phyloP scores from a whole-genome alignment of 2,329 filamentous ascomycete species.

The Penicillium janthinellum region DNA sequence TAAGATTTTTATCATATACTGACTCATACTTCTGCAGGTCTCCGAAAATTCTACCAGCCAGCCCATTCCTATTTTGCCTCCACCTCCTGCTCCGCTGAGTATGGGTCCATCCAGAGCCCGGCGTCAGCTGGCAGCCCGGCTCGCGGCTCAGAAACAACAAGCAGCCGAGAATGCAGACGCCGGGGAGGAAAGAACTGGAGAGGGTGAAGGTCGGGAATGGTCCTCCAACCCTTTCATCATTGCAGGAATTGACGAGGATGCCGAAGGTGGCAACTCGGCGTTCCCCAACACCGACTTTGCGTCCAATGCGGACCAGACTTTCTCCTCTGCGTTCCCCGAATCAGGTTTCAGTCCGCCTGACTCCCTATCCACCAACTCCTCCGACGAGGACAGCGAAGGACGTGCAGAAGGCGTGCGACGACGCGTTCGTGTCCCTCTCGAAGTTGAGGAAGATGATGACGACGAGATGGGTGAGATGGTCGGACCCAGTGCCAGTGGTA shows the following conservation, averaged over 20 bases:
- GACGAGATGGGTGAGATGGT: slow-evolving; percentile 54
- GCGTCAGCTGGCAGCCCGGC: slow-evolving; percentile 82
- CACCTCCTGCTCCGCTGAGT: slow-evolving; percentile 77
- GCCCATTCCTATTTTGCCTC: slow-evolving; percentile 47
- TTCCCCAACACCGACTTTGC: slow-evolving; percentile 38
- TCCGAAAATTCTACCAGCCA: slow-evolving; percentile 41
- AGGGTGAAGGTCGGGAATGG: slow-evolving; percentile 34
- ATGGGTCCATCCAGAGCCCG: slow-evolving; percentile 84
- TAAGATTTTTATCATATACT: slow-evolving; percentile 7
- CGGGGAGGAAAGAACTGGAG: slow-evolving; percentile 31
- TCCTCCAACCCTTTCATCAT: slow-evolving; percentile 42
- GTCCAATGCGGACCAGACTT: slow-evolving; percentile 27
- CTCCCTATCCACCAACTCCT: slow-evolving; percentile 45
- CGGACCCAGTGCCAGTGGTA: slow-evolving; percentile 47
- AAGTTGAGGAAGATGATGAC: slow-evolving; percentile 57
- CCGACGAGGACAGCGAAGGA: slow-evolving; percentile 44
- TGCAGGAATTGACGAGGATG: slow-evolving; percentile 40
- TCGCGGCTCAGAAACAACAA: slow-evolving; percentile 74
- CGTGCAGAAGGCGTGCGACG: slow-evolving; percentile 41
- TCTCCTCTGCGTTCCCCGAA: slow-evolving; percentile 41
- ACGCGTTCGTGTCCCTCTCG: slow-evolving; percentile 56
- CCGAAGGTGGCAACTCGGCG: slow-evolving; percentile 30
- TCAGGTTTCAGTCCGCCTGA: slow-evolving; percentile 43
- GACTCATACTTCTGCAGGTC: slow-evolving; percentile 23
- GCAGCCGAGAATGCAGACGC: slow-evolving; percentile 46